A percentile compares a stretch with the other conserved stretches of the same genome.
Evolutionary conservation across 768 basidiomycete genomes (phyloP).

Genomic region (Amanita brunnescens): DNA sequence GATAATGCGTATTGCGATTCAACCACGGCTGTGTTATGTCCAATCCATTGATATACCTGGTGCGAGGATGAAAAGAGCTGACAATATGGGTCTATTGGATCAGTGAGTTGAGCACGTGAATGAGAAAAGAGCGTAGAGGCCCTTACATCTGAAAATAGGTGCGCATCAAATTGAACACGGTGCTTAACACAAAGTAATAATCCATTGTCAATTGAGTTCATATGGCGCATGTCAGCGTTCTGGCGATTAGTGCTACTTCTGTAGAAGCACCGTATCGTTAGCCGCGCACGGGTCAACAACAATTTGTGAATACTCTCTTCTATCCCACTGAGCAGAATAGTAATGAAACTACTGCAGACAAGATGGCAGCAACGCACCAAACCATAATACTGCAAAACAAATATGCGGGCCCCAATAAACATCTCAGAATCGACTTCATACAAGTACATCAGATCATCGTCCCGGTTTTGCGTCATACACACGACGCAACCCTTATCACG

Average conservation of each 20-base stretch:
- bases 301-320: background rate
- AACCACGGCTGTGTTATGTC: conserved; percentile 4
- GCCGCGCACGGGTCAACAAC: conserved; percentile 6
- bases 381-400: conserved; percentile 7
- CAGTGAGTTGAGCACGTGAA: background rate
- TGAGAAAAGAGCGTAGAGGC: background rate
- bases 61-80: conserved; percentile 8
- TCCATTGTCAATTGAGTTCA: conserved; percentile 5
- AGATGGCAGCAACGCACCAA: conserved; percentile 5
- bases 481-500: conserved; percentile 9
- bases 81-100: conserved; percentile 7
- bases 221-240: conserved; percentile 5
- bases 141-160: conserved; percentile 6
- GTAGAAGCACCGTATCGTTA: conserved; percentile 1
- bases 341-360: background rate
- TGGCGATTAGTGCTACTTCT: background rate
- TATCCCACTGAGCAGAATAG: conserved; percentile 8
- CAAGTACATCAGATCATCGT: conserved; percentile 6
- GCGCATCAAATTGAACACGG: background rate
- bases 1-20: background rate
- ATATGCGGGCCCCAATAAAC: conserved; percentile 5
- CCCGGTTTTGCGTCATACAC: conserved; percentile 4
- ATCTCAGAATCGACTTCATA: conserved; percentile 7
- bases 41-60: conserved; percentile 8
- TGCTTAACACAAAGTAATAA: background rate